Evolutionary conservation across 495 filamentous ascomycete genomes (phyloP).

Genomic region (Hypoxylon lienhwacheense): DNA sequence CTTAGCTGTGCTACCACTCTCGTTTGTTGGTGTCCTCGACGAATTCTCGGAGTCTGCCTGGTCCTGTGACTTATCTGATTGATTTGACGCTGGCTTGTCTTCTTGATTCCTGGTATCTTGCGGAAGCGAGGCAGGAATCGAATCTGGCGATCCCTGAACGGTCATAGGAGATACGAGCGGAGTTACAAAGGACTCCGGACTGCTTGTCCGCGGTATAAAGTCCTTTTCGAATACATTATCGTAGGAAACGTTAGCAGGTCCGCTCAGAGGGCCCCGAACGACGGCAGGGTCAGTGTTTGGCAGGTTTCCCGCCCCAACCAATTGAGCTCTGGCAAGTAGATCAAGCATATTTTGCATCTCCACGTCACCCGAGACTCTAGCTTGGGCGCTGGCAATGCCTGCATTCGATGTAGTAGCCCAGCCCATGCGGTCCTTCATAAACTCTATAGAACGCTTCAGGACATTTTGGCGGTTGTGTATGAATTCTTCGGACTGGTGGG

Average conservation of each 20-base stretch:
- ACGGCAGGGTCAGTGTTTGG: slow-evolving; percentile 47
- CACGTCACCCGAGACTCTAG: slow-evolving; percentile 75
- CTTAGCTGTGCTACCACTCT: slow-evolving; percentile 55
- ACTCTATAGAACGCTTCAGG: slow-evolving; percentile 91
- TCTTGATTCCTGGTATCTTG: slow-evolving; percentile 9
- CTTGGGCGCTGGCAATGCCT: slow-evolving; percentile 75
- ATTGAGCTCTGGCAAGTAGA: slow-evolving; percentile 73
- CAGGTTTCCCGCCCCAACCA: slow-evolving; percentile 62
- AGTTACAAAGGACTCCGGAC: slow-evolving; percentile 52
- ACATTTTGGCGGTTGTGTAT: slow-evolving; percentile 91
- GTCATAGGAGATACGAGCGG: slow-evolving; percentile 43
- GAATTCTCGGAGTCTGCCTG: slow-evolving; percentile 52
- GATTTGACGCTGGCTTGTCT: slow-evolving; percentile 1
- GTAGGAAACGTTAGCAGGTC: slow-evolving; percentile 66
- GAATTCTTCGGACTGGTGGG: slow-evolving; percentile 89
- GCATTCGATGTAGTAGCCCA: slow-evolving; percentile 64
- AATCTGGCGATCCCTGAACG: slow-evolving; percentile 11
- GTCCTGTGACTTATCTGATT: slow-evolving; percentile 16
- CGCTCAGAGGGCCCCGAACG: slow-evolving; percentile 66
- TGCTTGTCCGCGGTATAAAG: slow-evolving; percentile 60
- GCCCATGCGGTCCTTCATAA: slow-evolving; percentile 92
- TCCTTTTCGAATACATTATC: slow-evolving; percentile 81
- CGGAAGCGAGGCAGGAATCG: neutral
- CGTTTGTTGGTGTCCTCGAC: slow-evolving; percentile 59
- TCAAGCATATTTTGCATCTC: slow-evolving; percentile 93